These are phyloP conservation scores for Phytophthora tubulina DNA, from an alignment of 352 stramenopile species.

Conservation along the genomic window DNA sequence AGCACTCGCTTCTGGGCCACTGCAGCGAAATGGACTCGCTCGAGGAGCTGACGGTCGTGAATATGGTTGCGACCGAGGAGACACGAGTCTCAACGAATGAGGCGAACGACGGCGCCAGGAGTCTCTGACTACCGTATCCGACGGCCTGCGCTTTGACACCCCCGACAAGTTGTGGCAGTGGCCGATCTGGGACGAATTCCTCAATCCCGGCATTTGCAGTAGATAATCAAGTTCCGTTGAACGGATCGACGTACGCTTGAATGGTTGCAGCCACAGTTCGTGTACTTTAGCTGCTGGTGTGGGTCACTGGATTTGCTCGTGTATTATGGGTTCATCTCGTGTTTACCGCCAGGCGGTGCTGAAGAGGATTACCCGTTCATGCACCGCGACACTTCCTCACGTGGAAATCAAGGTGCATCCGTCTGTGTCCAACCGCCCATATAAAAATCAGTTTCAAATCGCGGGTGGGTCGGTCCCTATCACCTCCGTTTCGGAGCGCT, in stretches of 20 bases:
- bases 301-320: neutral
- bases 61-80: no score
- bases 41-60: no score
- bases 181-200: neutral
- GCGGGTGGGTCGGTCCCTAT: neutral
- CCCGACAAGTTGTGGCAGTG: neutral
- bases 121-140: no score
- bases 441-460: conserved; percentile 22
- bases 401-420: neutral
- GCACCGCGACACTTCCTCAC: neutral
- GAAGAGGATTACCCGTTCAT: neutral
- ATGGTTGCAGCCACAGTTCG: neutral
- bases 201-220: neutral
- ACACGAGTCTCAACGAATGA: no score
- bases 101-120: no score
- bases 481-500: neutral
- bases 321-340: neutral
- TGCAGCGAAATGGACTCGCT: no score
- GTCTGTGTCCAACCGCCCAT: conserved; percentile 25
- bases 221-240: neutral
- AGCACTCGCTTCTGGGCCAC: no score
- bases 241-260: neutral
- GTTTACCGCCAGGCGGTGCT: neutral
- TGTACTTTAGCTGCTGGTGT: neutral
- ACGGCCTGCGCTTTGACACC: no score